phyloP scores from a whole-genome alignment of 2,329 filamentous ascomycete species.

The Colletotrichum viniferum region DNA sequence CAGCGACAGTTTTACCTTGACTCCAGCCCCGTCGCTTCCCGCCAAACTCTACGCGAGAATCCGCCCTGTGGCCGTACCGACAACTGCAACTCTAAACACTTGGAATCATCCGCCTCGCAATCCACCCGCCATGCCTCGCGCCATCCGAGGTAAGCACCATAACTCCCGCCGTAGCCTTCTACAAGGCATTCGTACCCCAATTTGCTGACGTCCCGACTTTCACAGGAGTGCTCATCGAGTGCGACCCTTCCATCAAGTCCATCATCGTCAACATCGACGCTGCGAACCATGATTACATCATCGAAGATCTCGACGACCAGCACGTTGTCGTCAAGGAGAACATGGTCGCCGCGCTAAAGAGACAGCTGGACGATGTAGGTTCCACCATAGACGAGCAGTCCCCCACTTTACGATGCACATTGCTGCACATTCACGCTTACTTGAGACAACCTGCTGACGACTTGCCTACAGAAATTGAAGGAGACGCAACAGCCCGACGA shows the following conservation, averaged over 20 bases:
- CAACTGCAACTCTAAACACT: background rate
- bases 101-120: background rate
- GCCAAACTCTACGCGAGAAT: background rate
- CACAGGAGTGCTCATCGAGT: slow-evolving; percentile 75
- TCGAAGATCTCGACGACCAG: slow-evolving; percentile 80
- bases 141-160: slow-evolving; percentile 52
- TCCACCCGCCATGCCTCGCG: slow-evolving; percentile 54
- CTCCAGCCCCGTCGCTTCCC: background rate
- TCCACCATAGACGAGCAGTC: background rate
- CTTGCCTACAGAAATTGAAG: slow-evolving; percentile 46
- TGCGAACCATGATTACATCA: slow-evolving; percentile 74
- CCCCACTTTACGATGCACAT: background rate
- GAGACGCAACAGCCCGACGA: slow-evolving; percentile 57
- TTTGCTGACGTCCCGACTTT: slow-evolving; percentile 9
- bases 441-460: background rate
- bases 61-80: background rate
- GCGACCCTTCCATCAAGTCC: slow-evolving; percentile 86
- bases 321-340: slow-evolving; percentile 77
- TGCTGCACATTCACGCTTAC: background rate
- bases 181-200: background rate
- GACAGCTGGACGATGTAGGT: slow-evolving; percentile 69
- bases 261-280: slow-evolving; percentile 81
- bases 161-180: background rate
- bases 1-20: background rate
- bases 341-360: slow-evolving; percentile 72